A percentile compares a stretch with the other conserved stretches of the same genome.
Conservation (phyloP, 2,329 filamentous ascomycete species). For the Stagonosporopsis chrysanthemi region DNA sequence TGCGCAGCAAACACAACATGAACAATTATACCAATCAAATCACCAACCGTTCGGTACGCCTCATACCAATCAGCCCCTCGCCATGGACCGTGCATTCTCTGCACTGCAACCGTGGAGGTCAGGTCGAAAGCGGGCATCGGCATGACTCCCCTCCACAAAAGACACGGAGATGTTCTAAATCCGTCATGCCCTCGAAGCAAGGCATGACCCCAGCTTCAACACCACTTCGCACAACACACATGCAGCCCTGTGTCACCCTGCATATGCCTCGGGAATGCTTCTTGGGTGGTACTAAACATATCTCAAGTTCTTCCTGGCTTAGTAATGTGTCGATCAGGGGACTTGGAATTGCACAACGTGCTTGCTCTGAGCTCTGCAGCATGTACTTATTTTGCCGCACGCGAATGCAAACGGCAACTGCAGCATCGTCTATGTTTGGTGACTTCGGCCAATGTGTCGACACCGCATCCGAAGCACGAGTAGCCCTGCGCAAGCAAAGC, state of each 20-base stretch:
- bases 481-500: background rate
- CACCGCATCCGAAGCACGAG: background rate
- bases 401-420: background rate
- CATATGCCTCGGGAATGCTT: background rate
- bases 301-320: background rate
- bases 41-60: too few species aligned
- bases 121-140: constrained; percentile 5
- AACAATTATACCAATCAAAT: background rate
- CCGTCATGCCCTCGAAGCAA: background rate
- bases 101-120: background rate
- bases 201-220: background rate
- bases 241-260: constrained; percentile 8
- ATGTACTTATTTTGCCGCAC: background rate
- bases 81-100: background rate
- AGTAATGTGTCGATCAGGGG: background rate
- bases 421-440: background rate
- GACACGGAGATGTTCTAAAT: constrained; percentile 3
- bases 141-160: background rate
- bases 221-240: background rate
- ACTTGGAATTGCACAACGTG: constrained; percentile 2
- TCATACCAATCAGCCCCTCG: background rate
- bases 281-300: background rate
- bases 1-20: background rate
- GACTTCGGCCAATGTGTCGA: background rate
- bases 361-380: background rate